These are phyloP conservation scores for Stenocarpella maydis DNA, from an alignment of 2,329 filamentous ascomycete genomes.

Conservation along the genomic window DNA sequence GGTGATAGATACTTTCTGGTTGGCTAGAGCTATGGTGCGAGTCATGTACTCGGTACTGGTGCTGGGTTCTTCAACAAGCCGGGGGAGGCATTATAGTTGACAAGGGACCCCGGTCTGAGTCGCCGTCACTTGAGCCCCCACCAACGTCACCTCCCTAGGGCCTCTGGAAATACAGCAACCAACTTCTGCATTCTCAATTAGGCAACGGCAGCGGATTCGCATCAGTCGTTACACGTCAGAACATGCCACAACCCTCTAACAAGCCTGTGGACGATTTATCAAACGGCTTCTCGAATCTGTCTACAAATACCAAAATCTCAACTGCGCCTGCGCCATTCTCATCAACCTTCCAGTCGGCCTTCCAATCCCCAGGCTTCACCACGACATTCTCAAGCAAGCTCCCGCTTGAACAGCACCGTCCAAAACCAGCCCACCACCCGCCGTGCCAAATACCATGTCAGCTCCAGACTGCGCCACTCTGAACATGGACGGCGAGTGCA, in stretches of 20 bases:
- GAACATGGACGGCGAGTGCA: slow-evolving; percentile 17
- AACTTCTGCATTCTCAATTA: neutral
- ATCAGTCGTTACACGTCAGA: neutral
- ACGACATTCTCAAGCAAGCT: slow-evolving; percentile 12
- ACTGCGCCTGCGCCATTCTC: neutral
- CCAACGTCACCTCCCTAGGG: slow-evolving; percentile 20
- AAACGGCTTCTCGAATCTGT: slow-evolving; percentile 13
- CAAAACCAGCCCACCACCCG: slow-evolving; percentile 7
- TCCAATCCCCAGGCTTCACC: slow-evolving; percentile 14
- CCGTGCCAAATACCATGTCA: slow-evolving; percentile 19
- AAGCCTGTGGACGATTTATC: slow-evolving; percentile 10
- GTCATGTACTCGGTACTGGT: too few relatives aligned
- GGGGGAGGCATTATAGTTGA: too few relatives aligned
- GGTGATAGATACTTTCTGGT: too few relatives aligned
- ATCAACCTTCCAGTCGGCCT: slow-evolving; percentile 23
- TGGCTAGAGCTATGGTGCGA: too few relatives aligned
- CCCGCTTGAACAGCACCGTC: slow-evolving; percentile 12
- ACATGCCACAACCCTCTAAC: neutral
- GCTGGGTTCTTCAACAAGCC: too few relatives aligned
- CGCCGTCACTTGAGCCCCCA: neutral
- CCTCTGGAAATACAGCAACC: neutral
- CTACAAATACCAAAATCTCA: neutral
- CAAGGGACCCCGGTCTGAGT: neutral
- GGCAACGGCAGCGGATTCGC: neutral
- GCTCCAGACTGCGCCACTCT: neutral